Evolutionary conservation across 139 green algal species (phyloP), one percentile per base, ranked within the genome.

Genomic region (Chlamydomonas eustigma): DNA sequence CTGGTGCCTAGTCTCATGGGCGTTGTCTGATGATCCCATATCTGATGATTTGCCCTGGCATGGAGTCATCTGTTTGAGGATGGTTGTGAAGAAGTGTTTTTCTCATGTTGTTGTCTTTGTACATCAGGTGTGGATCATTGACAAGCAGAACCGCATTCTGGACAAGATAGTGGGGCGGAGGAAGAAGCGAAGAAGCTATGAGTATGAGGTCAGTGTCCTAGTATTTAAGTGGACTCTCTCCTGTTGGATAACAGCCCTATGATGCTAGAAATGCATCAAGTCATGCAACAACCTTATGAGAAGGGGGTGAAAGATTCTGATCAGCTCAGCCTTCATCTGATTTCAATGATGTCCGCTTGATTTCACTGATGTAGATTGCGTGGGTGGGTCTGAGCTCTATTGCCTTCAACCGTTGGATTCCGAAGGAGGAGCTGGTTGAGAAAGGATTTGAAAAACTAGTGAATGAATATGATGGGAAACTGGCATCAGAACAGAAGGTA

Each of bases 391-490:
- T 86, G 50, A 73, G 44, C n/a, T 83, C 77, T 2, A 71, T 86
- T 3, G 74, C 74, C 52, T 86, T 83, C 76, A 86, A 86, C 81
- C 38, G 64, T 6, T 77, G 72, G 50, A 38, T 68, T 50, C 28
- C 71, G 3, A 50, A 5, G 4, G 80, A 83, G 64, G 85, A 87
- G 83, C 88, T 98, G 52, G 84, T 91, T 64, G 91, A 97, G 71
- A 86, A 91, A 64, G 94, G 94, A 70, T 96, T 95, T 76, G 78
- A 84, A 44, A 98, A 98, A 88, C 78, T 94, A 71, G 80, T 97
- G 44, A 81, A 79, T 50, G 89, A 96, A 77, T 85, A 95, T 73
- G 94, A 98, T 80, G 86, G 88, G 76, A 83, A 83, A 74, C 63
- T 73, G 70, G 80, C 78, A 51, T 69, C 74, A n/a, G 79, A 76